A percentile compares a stretch with the other conserved stretches of the same genome.
Evolutionary conservation across 192 early-diverging fungal species (phyloP).

Genomic region (Coemansia sp.): DNA sequence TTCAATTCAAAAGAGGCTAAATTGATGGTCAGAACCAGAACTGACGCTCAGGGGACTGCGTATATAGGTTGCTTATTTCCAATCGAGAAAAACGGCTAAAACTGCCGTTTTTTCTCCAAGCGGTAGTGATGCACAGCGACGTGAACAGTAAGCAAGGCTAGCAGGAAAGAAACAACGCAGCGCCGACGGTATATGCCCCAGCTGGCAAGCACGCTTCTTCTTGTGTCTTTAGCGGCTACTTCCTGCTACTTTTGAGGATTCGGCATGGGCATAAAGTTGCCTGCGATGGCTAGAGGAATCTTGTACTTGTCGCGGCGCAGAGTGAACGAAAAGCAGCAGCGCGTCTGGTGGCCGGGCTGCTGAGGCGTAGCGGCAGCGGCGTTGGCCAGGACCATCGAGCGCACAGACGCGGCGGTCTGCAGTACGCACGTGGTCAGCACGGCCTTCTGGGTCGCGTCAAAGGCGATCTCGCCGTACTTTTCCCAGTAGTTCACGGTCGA

Average conservation of each 20-base stretch:
- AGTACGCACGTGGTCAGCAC: constrained; percentile 92
- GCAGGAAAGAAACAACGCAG: too few relatives aligned
- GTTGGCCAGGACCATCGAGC: constrained; percentile 27
- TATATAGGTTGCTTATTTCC: too few relatives aligned
- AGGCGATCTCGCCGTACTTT: constrained; percentile 97
- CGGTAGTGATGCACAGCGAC: too few relatives aligned
- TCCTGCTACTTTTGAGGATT: neutral
- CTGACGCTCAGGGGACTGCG: too few relatives aligned
- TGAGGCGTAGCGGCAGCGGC: constrained; percentile 25
- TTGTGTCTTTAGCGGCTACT: too few relatives aligned
- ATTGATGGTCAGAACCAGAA: too few relatives aligned
- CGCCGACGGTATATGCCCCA: too few relatives aligned
- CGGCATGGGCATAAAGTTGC: constrained; percentile 68
- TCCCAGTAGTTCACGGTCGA: constrained; percentile 98
- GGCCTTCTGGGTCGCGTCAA: constrained; percentile 94
- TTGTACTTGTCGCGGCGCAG: constrained; percentile 93
- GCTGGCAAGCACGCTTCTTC: too few relatives aligned
- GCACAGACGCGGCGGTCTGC: constrained; percentile 42
- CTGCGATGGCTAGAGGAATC: constrained; percentile 75
- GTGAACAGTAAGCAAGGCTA: too few relatives aligned
- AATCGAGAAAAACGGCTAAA: neutral
- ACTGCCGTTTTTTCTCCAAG: too few relatives aligned
- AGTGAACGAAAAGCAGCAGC: constrained; percentile 94
- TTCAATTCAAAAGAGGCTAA: too few relatives aligned
- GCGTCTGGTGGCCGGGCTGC: constrained; percentile 52